Base-by-base conservation (phyloP, 306 rosid genomes). In the Gillenia trifoliata region DNA sequence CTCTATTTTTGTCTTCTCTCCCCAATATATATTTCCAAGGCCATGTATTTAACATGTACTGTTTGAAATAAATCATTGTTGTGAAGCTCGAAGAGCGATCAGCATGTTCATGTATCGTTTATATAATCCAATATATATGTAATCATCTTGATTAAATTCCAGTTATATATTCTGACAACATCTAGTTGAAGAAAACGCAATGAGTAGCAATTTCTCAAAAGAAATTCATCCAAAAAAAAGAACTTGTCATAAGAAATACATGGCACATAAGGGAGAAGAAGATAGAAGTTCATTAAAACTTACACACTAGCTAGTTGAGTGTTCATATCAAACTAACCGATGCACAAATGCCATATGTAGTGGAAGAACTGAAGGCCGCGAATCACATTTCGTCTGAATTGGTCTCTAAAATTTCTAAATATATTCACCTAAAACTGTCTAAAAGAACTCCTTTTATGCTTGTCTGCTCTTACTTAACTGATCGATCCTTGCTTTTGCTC, bases 401-500 rank as follows among this genome's bases (percentile, higher is more conserved):
- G 75, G 64, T 6, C 22, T 54, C n/a, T 70, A 8, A 9, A 25
- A 26, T 23, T 2, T 72, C 40, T 26, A 57, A 50, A 22, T 34
- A 36, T 25, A 28, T 59, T 59, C 8, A 20, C 11, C 67, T 7
- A 60, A 7, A 19, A 22, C 23, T 25, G 29, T 38, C 54, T 56
- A 56, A 33, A 30, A 25, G 13, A 70, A 33, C 74, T 31, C 45
- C 74, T 50, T 50, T 36, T 50, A 16, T 47, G 61, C 10, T 68
- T 67, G 68, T 70, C 61, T 78, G 62, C 72, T 81, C 68, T 84
- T 75, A 77, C 69, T 72, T 55, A 54, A 33, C 34, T 38, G 77
- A 70, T 84, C 81, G 77, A 70, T 84, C 81, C 69, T 25, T 78
- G 60, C 85, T 88, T 86, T 28, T 65, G 71, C 64, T 86, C 89